These are phyloP conservation scores for Lagerstroemia speciosa DNA, from an alignment of 345 rosid genomes.

Conservation along the genomic window DNA sequence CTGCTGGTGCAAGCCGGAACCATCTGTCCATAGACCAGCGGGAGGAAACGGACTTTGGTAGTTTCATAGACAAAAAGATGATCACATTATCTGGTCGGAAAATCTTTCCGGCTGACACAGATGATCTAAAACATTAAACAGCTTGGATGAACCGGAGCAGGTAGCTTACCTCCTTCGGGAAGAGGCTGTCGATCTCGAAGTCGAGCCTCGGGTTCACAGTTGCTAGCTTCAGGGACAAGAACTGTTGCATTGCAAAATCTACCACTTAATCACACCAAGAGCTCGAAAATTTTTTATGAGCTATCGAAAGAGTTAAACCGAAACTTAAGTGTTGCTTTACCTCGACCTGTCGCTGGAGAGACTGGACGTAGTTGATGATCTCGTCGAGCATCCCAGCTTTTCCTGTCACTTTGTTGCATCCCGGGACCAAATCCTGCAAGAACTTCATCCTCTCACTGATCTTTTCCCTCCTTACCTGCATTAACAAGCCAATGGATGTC, in stretches of 20 bases:
- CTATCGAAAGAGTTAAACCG: neutral
- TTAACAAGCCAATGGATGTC: too few species aligned
- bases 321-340: conserved; percentile 12
- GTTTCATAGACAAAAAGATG: too few species aligned
- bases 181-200: conserved; percentile 38
- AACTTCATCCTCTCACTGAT: conserved; percentile 79
- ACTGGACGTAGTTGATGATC: conserved; percentile 72
- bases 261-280: neutral
- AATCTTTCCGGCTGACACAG: too few species aligned
- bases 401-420: conserved; percentile 62
- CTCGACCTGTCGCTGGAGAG: conserved; percentile 75
- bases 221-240: conserved; percentile 68
- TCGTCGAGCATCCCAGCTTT: conserved; percentile 89
- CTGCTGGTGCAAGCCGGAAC: conserved; percentile 25
- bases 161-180: conserved; percentile 41
- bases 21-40: conserved; percentile 22
- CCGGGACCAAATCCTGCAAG: conserved; percentile 71
- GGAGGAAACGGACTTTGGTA: neutral
- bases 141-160: too few species aligned
- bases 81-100: too few species aligned
- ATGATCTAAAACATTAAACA: too few species aligned
- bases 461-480: conserved; percentile 69
- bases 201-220: conserved; percentile 53
- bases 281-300: neutral
- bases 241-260: conserved; percentile 18